A percentile compares a stretch with the other conserved stretches of the same genome.
These are phyloP conservation scores for Corymbia maculata DNA, from an alignment of 345 rosid species.

Conservation along the genomic window DNA sequence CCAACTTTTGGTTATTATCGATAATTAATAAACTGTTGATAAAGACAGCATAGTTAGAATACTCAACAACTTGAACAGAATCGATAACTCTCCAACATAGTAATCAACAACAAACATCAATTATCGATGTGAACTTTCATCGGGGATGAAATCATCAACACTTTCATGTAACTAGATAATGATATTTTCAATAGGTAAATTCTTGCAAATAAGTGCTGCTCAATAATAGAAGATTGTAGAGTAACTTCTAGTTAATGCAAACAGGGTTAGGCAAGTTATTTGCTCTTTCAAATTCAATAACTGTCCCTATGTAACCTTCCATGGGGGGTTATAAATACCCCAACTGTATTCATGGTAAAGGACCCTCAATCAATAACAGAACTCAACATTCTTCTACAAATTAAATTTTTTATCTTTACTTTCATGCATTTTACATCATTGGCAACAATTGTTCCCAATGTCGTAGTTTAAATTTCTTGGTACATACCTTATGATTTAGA, in stretches of 20 bases:
- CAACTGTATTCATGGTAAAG: background rate
- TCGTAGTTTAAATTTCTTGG: background rate
- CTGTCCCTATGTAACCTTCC: background rate
- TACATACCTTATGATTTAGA: background rate
- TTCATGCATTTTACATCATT: background rate
- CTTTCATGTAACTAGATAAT: background rate
- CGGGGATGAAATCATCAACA: background rate
- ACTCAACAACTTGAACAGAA: background rate
- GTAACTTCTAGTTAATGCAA: background rate
- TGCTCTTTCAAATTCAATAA: background rate
- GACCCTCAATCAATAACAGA: background rate
- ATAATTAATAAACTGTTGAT: background rate
- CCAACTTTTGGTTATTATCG: background rate
- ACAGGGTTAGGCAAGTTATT: background rate
- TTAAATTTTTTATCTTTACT: background rate
- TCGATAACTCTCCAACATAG: background rate
- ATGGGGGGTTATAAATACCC: background rate
- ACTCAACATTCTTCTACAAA: background rate
- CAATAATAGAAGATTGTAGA: background rate
- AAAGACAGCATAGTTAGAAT: background rate
- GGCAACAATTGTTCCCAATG: background rate
- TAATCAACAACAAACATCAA: background rate
- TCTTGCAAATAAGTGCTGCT: background rate
- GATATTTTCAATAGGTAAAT: background rate
- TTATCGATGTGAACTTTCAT: background rate